Evolutionary conservation across 352 stramenopile genomes (phyloP).

Genomic region (Phytophthora rubi): DNA sequence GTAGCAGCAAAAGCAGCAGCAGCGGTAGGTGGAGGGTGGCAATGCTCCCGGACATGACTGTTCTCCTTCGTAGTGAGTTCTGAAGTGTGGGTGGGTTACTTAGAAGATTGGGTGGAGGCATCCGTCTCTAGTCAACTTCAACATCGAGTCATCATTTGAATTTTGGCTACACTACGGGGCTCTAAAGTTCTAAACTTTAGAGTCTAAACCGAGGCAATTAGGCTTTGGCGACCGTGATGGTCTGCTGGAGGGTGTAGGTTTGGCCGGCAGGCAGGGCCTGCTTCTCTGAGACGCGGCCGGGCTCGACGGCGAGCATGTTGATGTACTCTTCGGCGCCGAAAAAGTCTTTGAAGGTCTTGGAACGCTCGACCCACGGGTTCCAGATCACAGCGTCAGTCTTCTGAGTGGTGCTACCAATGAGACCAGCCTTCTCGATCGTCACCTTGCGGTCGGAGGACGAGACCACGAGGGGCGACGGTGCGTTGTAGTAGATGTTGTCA

Average conservation of each 20-base stretch:
- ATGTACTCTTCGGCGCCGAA: conserved; percentile 95
- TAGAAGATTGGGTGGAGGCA: conserved; percentile 19
- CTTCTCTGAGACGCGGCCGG: conserved; percentile 74
- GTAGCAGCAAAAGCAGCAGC: conserved; percentile 12
- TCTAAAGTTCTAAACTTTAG: too few species aligned
- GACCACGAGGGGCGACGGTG: conserved; percentile 15
- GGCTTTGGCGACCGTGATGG: conserved; percentile 14
- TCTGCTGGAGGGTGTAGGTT: conserved; percentile 49
- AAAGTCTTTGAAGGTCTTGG: conserved; percentile 93
- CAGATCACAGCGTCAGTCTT: conserved; percentile 88
- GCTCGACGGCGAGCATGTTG: conserved; percentile 96
- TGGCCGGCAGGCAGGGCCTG: conserved; percentile 48
- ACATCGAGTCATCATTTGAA: conserved; percentile 15
- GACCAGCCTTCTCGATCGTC: conserved; percentile 68
- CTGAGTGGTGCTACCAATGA: conserved; percentile 35
- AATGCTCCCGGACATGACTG: conserved; percentile 3
- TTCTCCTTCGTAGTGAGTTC: conserved; percentile 8
- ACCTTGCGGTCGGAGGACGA: conserved; percentile 43
- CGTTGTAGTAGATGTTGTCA: conserved; percentile 90
- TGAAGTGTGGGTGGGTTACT: background rate
- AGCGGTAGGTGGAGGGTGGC: background rate
- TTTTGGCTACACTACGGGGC: background rate
- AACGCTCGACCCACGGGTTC: conserved; percentile 94
- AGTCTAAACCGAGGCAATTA: conserved; percentile 3
- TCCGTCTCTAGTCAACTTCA: conserved; percentile 22